Percentiles rank a stretch among this genome's conserved stretches.
These are phyloP conservation scores for Chalciporus piperatus DNA, from an alignment of 768 basidiomycete genomes.

Conservation along the genomic window DNA sequence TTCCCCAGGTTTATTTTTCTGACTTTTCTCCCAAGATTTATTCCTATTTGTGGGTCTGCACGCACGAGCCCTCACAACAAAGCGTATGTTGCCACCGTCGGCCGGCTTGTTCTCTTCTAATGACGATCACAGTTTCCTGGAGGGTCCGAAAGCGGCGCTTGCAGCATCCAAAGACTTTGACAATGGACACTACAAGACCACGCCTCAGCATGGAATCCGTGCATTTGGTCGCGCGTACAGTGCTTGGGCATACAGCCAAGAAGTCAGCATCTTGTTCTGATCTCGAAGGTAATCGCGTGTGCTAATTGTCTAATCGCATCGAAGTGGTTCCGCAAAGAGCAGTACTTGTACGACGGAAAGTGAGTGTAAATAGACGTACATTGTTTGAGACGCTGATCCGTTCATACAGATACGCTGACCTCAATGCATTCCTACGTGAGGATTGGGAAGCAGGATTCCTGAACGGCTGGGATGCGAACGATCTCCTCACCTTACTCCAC, in stretches of 20 bases:
- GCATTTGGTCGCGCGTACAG: conserved; percentile 56
- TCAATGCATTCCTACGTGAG: conserved; percentile 49
- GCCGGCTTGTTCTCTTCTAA: background rate
- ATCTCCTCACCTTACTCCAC: conserved; percentile 44
- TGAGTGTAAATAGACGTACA: conserved; percentile 19
- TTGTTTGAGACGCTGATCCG: background rate
- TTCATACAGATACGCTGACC: conserved; percentile 39
- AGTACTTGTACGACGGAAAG: conserved; percentile 41
- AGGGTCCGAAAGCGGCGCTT: conserved; percentile 56
- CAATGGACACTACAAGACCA: conserved; percentile 47
- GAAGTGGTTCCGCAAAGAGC: conserved; percentile 55
- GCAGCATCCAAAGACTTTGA: conserved; percentile 53
- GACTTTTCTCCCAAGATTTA: conserved; percentile 36
- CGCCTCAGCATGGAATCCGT: conserved; percentile 48
- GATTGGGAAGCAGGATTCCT: conserved; percentile 50
- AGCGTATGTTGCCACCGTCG: conserved; percentile 36
- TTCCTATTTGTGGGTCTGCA: conserved; percentile 52
- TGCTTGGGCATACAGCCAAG: conserved; percentile 59
- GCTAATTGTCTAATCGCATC: background rate
- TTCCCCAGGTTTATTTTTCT: background rate
- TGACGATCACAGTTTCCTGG: conserved; percentile 45
- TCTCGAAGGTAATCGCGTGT: background rate
- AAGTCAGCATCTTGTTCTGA: conserved; percentile 31
- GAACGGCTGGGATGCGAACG: conserved; percentile 52
- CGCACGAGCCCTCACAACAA: conserved; percentile 55